Conservation (phyloP, 2,329 filamentous ascomycete species). For the Microdochium bolleyi region DNA sequence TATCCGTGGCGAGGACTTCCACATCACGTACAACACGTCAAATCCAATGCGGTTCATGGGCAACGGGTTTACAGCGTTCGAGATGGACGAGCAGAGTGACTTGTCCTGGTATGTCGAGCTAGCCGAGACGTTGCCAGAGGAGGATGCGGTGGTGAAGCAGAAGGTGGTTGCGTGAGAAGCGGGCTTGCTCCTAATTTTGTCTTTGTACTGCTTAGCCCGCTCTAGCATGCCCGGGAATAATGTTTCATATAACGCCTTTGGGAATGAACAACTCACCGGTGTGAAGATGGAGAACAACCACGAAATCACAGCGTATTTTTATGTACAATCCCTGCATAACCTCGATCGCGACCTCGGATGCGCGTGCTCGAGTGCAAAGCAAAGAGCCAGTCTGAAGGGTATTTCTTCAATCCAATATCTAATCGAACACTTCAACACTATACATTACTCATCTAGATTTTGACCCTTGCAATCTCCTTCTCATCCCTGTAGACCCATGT, state of each 20-base stretch:
- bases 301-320: too few relatives aligned
- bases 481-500: not conserved
- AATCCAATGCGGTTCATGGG: conserved; percentile 40
- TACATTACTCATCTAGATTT: too few relatives aligned
- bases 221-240: too few relatives aligned
- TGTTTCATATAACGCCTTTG: too few relatives aligned
- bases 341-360: too few relatives aligned
- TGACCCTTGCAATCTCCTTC: not conserved
- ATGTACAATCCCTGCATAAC: too few relatives aligned
- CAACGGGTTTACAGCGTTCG: conserved; percentile 33
- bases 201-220: not conserved
- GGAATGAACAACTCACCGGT: too few relatives aligned
- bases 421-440: too few relatives aligned
- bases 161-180: not conserved
- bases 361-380: too few relatives aligned
- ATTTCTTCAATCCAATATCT: too few relatives aligned
- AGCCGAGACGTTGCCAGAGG: not conserved
- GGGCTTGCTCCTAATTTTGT: not conserved
- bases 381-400: too few relatives aligned
- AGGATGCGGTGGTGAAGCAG: not conserved
- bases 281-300: too few relatives aligned
- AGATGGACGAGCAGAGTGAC: conserved; percentile 23
- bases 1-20: conserved; percentile 38
- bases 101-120: conserved; percentile 17
- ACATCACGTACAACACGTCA: conserved; percentile 31